phyloP scores from a whole-genome alignment of 148 eudicot species.

The Fagopyrum homotropicum region DNA sequence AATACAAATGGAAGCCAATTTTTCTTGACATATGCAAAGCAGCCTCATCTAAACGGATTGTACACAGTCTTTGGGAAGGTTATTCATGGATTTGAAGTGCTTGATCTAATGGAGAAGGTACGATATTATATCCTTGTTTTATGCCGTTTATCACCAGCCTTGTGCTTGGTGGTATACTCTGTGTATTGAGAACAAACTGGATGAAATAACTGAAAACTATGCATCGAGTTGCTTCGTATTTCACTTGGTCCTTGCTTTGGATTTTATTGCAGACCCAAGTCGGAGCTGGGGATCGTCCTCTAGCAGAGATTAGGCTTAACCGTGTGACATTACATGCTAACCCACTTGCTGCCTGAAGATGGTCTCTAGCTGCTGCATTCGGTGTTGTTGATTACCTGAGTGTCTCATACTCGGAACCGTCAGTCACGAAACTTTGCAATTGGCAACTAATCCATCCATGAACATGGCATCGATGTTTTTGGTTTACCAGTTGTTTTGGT shows the following conservation, averaged over 20 bases:
- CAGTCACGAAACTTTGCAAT: background rate
- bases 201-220: background rate
- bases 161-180: background rate
- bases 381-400: background rate
- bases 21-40: conserved; percentile 79
- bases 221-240: background rate
- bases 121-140: background rate
- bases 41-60: conserved; percentile 91
- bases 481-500: no score
- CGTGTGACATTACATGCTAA: conserved; percentile 91
- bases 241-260: background rate
- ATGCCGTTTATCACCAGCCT: background rate
- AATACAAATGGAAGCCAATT: conserved; percentile 97
- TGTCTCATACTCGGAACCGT: background rate
- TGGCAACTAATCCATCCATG: background rate
- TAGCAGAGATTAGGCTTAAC: conserved; percentile 87
- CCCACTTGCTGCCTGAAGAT: conserved; percentile 53
- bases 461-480: no score
- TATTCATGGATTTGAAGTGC: conserved; percentile 97
- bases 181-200: background rate
- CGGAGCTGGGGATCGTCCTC: conserved; percentile 80
- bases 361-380: background rate
- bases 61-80: conserved; percentile 94
- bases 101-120: conserved; percentile 97
- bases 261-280: conserved; percentile 61